Evolutionary conservation across 2,329 filamentous ascomycete genomes (phyloP), one percentile per base, ranked within the genome.

Genomic region (Biscogniauxia marginata): DNA sequence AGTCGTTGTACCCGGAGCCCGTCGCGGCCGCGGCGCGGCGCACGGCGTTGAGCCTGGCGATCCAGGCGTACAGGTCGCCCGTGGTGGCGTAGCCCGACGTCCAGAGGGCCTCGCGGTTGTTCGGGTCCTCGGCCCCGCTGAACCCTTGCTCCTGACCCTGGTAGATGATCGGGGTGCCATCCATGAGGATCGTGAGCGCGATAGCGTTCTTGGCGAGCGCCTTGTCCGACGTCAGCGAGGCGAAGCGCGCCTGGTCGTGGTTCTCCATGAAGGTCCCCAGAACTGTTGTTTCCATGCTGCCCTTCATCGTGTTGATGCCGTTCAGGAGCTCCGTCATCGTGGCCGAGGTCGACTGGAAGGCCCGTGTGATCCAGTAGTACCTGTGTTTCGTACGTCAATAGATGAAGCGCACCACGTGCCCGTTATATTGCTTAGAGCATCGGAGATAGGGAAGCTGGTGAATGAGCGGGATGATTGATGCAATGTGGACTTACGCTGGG

Each of bases 111-210:
- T 82, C 79, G 16, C 79, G 77, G 64, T 81, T 81, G 49, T 68
- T 47, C 0, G 79, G 79, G 21, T 75, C 75, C 4, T 44, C 65
- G 3, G 55, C 63, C 20, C 79, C 79, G 16, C 71, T 64, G 65
- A 77, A 80, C 62, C 79, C 77, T 57, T 85, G 82, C 65, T 85
- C 83, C 64, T 84, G 81, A 8, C 83, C 83, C 56, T 83, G 74
- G 66, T 85, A 85, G 44, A 84, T 72, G 67, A 85, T 81, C 0
- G 83, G 82, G 45, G 85, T 81, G 20, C 83, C 83, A 60, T 84
- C 79, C 34, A 72, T 73, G 44, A 85, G 75, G 55, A 85, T 76
- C 2, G 75, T 82, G 66, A 79, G 84, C 1, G 80, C 76, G 54
- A 84, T 74, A 18, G 79, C 73, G 58, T 83, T 84, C 67, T 80